Evolutionary conservation across 495 filamentous ascomycete genomes (phyloP), one percentile per base, ranked within the genome.

Genomic region (Lineolata rhizophorae): DNA sequence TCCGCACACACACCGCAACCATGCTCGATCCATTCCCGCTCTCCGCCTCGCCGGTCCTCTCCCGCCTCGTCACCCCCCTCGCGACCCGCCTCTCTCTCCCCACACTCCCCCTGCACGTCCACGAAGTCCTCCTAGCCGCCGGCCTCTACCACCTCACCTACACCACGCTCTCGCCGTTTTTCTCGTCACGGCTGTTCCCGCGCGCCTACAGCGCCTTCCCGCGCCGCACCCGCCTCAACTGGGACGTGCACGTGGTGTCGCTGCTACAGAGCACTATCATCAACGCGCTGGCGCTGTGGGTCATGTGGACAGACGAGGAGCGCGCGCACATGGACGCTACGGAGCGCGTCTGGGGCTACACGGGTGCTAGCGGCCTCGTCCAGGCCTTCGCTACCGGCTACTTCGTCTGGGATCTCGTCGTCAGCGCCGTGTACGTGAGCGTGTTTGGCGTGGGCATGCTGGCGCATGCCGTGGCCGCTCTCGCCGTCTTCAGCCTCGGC

Each of bases 241-340:
- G 87, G 87, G 76, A 99, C 53, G 75, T 93, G 18, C 87, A 94
- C 49, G 76, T 94, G 43, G 90, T 95, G 15, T 91, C 80, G 10
- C 55, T 99, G n/a, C 57, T 79, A 12, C 87, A 99, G 58, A 74
- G 70, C 44, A 56, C 64, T 11, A 54, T 83, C n/a, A 80, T 99
- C 56, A 80, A 74, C 48, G 47, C 37, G 27, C 48, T 77, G 24
- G 79, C 82, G 10, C 49, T 99, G 20, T 94, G 75, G 72, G 69
- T 83, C 26, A 92, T 93, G 56, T 71, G 60, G 44, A 47, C 39
- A 27, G 87, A 94, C 53, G 52, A 72, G 28, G 81, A 93, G 57
- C 64, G 87, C 34, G 58, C 51, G 37, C 54, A 51, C 20, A 84
- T 85, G 72, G 62, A 65, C 35, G 6, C 6, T 6, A 14, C 6